These are phyloP conservation scores for Pseudisothecium myosuroides DNA, from an alignment of 225 moss, liverwort and hornwort genomes.

Conservation along the genomic window DNA sequence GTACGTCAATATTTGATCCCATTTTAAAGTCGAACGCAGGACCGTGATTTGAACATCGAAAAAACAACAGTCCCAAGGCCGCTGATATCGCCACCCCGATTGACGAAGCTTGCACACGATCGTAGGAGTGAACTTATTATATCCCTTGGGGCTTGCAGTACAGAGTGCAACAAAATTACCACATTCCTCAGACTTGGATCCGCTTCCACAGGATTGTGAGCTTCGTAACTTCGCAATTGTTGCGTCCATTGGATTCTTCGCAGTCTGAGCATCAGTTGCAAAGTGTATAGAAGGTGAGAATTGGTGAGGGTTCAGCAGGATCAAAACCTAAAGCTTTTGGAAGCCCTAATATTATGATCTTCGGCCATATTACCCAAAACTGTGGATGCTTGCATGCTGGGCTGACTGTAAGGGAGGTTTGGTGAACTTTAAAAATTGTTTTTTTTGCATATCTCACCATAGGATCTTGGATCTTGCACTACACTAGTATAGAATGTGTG, in stretches of 20 bases:
- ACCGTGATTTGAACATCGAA: neutral
- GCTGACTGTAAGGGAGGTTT: neutral
- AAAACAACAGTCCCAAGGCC: too few species aligned
- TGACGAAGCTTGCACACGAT: neutral
- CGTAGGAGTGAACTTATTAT: neutral
- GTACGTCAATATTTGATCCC: neutral
- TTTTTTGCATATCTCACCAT: too few species aligned
- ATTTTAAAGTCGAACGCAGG: neutral
- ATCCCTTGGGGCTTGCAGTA: neutral
- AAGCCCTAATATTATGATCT: neutral
- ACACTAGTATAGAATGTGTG: too few species aligned
- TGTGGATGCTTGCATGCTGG: neutral
- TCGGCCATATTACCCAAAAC: neutral
- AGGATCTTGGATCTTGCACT: too few species aligned
- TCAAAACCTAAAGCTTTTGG: neutral
- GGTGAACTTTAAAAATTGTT: neutral
- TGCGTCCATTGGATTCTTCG: neutral
- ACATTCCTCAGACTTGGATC: neutral
- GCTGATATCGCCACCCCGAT: neutral
- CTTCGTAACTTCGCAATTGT: neutral
- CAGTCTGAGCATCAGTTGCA: neutral
- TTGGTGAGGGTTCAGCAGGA: neutral
- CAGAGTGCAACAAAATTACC: neutral
- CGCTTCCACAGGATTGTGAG: neutral
- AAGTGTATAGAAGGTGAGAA: neutral